Percentiles rank a stretch among this genome's conserved stretches.
These are phyloP conservation scores for Fusarium cyanostomum DNA, from an alignment of 2,329 filamentous ascomycete genomes.

Conservation along the genomic window DNA sequence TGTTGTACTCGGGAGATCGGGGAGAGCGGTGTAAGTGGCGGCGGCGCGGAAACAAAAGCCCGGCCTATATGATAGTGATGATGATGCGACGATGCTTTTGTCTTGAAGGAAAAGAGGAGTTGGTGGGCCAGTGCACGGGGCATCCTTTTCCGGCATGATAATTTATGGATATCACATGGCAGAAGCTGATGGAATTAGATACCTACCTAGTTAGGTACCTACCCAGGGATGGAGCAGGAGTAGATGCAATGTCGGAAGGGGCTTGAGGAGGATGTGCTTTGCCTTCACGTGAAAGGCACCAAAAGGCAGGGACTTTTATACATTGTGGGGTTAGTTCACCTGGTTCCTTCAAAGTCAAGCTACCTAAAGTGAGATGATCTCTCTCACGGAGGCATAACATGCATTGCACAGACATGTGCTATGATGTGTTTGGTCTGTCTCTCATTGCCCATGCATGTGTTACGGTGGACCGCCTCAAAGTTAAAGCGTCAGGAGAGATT, in stretches of 20 bases:
- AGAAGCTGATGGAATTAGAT: not conserved
- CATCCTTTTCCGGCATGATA: not conserved
- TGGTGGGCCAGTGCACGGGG: constrained; percentile 7
- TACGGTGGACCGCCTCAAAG: constrained; percentile 1
- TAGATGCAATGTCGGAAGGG: constrained; percentile 4
- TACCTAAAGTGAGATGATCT: not conserved
- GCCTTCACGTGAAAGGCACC: too few relatives aligned
- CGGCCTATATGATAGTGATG: constrained; percentile 18
- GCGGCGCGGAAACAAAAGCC: constrained; percentile 5
- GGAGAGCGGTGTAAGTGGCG: constrained; percentile 27
- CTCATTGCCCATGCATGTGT: not conserved
- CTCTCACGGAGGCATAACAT: not conserved
- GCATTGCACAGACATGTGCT: not conserved
- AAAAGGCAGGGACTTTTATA: too few relatives aligned
- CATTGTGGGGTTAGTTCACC: too few relatives aligned
- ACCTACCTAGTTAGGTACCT: too few relatives aligned
- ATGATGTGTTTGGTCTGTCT: not conserved
- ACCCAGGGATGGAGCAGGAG: too few relatives aligned
- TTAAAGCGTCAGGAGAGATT: not conserved
- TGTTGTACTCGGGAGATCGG: constrained; percentile 1
- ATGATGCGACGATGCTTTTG: constrained; percentile 22
- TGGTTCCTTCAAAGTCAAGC: too few relatives aligned
- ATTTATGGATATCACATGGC: not conserved
- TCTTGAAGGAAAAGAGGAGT: not conserved
- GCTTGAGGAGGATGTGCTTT: not conserved